phyloP scores from a whole-genome alignment of 768 basidiomycete species.

The Coprinellus micaceus region DNA sequence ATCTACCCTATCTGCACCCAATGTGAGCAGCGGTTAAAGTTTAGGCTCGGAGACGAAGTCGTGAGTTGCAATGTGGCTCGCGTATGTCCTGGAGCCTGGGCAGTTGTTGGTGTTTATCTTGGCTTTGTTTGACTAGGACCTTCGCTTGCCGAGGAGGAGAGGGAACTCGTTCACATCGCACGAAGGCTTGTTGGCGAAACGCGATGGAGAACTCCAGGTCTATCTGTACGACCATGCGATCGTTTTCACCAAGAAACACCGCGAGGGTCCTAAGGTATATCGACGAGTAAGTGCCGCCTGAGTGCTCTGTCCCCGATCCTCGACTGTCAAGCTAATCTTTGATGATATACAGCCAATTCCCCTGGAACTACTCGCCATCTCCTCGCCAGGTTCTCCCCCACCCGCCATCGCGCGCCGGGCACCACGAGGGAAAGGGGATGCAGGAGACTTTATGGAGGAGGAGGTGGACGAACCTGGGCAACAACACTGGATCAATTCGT shows the following conservation, averaged over 20 bases:
- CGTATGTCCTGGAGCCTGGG: too few species aligned
- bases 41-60: constrained; percentile 86
- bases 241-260: constrained; percentile 90
- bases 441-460: constrained; percentile 36
- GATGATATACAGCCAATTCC: constrained; percentile 76
- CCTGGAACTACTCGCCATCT: constrained; percentile 83
- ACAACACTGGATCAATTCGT: constrained; percentile 94
- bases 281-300: constrained; percentile 67
- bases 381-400: constrained; percentile 63
- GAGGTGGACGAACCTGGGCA: constrained; percentile 67
- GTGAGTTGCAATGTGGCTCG: constrained; percentile 56
- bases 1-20: constrained; percentile 81
- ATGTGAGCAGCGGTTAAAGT: constrained; percentile 88
- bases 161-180: constrained; percentile 91
- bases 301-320: neutral
- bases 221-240: constrained; percentile 97
- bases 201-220: constrained; percentile 87
- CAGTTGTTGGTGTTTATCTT: too few species aligned
- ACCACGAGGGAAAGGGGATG: constrained; percentile 36
- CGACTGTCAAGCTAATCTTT: neutral
- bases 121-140: too few species aligned
- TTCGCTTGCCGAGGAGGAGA: constrained; percentile 84
- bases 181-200: constrained; percentile 86
- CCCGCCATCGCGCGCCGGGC: constrained; percentile 25
- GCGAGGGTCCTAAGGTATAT: constrained; percentile 90